A percentile compares a stretch with the other conserved stretches of the same genome.
Conservation (phyloP, 2,329 filamentous ascomycete genomes). For the Fusarium austroafricanum region DNA sequence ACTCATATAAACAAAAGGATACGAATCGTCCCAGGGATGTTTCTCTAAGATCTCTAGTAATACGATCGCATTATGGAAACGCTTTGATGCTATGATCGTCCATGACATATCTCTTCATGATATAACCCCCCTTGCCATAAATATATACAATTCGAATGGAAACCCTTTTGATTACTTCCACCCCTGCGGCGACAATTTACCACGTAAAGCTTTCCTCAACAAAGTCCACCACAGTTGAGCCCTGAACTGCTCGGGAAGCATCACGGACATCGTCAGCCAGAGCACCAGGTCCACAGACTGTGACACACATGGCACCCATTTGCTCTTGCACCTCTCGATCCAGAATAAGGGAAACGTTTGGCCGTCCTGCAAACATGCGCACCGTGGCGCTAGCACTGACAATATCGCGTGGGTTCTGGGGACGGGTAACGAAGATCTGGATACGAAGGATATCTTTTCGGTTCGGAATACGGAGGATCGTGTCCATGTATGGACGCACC, state of each 20-base stretch:
- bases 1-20: background rate
- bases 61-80: slow-evolving; percentile 37
- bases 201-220: slow-evolving; percentile 82
- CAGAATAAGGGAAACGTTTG: slow-evolving; percentile 83
- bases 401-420: slow-evolving; percentile 85
- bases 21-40: background rate
- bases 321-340: slow-evolving; percentile 84
- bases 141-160: slow-evolving; percentile 48
- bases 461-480: slow-evolving; percentile 79
- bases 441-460: slow-evolving; percentile 87
- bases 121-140: slow-evolving; percentile 37
- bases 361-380: slow-evolving; percentile 91
- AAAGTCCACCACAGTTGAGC: slow-evolving; percentile 75
- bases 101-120: slow-evolving; percentile 28
- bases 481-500: slow-evolving; percentile 87
- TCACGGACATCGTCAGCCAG: slow-evolving; percentile 80
- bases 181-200: slow-evolving; percentile 50
- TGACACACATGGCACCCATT: slow-evolving; percentile 88
- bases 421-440: slow-evolving; percentile 89
- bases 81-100: slow-evolving; percentile 27
- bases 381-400: slow-evolving; percentile 81
- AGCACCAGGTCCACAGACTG: slow-evolving; percentile 80
- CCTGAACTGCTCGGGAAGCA: slow-evolving; percentile 73
- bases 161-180: slow-evolving; percentile 24
- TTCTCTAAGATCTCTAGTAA: slow-evolving; percentile 15